Conservation (phyloP, 768 basidiomycete species). For the Macrolepiota albuminosa region DNA sequence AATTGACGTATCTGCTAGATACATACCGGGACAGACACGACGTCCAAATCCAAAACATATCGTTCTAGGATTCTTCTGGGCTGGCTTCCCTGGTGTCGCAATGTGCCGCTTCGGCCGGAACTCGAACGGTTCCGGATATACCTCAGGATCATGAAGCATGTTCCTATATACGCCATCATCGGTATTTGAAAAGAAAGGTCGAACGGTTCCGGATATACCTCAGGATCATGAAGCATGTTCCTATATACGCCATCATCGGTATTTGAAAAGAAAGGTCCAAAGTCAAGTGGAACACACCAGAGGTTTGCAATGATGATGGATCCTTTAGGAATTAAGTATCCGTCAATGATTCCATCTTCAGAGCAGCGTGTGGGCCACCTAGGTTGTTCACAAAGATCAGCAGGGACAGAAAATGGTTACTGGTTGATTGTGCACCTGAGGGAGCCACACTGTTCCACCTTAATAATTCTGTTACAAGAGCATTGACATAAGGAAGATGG, state of each 20-base stretch:
- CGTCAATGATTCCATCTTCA: slow-evolving; percentile 37
- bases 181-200: not conserved
- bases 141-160: slow-evolving; percentile 46
- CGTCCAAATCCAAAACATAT: slow-evolving; percentile 46
- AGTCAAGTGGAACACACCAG: slow-evolving; percentile 28
- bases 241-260: slow-evolving; percentile 22
- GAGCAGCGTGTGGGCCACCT: slow-evolving; percentile 43
- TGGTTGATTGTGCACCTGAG: not conserved
- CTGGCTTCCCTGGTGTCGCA: slow-evolving; percentile 20
- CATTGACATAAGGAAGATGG: slow-evolving; percentile 45
- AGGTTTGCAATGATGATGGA: slow-evolving; percentile 41
- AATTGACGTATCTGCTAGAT: slow-evolving; percentile 47
- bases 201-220: slow-evolving; percentile 44
- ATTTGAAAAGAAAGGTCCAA: not conserved
- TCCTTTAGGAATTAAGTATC: slow-evolving; percentile 47
- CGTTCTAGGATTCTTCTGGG: slow-evolving; percentile 36
- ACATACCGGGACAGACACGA: slow-evolving; percentile 42
- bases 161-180: slow-evolving; percentile 29
- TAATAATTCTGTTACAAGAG: slow-evolving; percentile 41
- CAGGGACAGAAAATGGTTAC: not conserved
- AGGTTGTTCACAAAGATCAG: not conserved
- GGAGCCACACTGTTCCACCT: slow-evolving; percentile 47
- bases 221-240: slow-evolving; percentile 49
- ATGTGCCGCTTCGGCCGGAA: slow-evolving; percentile 49
- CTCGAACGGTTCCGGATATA: slow-evolving; percentile 42